Percentiles rank a stretch among this genome's conserved stretches.
Conservation (phyloP, 129 eudicot species). For the Daucus carota region DNA sequence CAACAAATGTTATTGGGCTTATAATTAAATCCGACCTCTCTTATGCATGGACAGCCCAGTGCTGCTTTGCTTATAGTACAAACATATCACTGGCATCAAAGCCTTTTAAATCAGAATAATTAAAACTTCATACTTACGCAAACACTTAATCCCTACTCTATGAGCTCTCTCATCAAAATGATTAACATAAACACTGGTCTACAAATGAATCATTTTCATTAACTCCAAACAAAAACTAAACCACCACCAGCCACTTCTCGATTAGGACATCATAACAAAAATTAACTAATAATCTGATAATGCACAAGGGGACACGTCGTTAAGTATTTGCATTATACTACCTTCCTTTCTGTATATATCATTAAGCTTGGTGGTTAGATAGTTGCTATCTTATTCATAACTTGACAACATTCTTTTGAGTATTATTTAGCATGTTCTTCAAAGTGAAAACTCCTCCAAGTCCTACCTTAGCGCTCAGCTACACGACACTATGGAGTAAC, state of each 20-base stretch:
- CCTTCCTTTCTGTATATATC: not conserved
- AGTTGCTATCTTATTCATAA: not conserved
- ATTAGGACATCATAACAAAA: not conserved
- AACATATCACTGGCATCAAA: no score
- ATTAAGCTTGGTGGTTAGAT: not conserved
- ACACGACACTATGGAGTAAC: no score
- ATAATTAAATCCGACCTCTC: no score
- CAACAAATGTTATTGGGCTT: not conserved
- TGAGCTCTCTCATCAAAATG: not conserved
- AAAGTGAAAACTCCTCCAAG: no score
- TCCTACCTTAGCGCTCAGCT: no score
- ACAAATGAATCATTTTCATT: not conserved
- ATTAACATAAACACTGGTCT: not conserved
- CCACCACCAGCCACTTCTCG: not conserved
- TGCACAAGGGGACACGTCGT: not conserved
- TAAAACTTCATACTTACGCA: not conserved
- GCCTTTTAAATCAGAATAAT: no score
- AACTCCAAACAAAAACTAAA: not conserved
- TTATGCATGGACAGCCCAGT: not conserved
- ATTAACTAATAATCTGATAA: no score
- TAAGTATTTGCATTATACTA: not conserved
- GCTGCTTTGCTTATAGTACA: no score
- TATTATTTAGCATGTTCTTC: no score
- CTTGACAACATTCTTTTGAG: not conserved
- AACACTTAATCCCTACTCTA: not conserved